phyloP scores from a whole-genome alignment of 257 asterid genomes.

The Solanum dulcamara region DNA sequence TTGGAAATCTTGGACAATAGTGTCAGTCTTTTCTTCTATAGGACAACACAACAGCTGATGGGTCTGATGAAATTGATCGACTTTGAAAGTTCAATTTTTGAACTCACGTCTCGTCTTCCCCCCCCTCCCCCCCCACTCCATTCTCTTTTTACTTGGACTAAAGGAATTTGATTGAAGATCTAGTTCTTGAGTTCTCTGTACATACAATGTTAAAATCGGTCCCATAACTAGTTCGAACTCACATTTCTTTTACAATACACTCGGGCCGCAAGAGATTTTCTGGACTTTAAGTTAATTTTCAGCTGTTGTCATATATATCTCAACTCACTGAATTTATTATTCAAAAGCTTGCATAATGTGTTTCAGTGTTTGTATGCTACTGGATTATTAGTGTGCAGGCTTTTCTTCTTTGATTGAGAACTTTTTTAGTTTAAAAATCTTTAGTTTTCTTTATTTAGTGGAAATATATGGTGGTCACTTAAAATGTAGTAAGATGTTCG shows the following conservation, averaged over 20 bases:
- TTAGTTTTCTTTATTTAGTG: neutral
- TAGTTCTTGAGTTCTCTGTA: conserved; percentile 11
- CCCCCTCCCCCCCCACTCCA: neutral
- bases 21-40: neutral
- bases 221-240: neutral
- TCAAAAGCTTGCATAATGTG: neutral
- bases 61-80: neutral
- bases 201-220: conserved; percentile 6
- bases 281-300: neutral
- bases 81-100: neutral
- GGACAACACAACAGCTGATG: neutral
- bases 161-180: neutral
- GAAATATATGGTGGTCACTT: neutral
- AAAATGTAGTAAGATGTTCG: neutral
- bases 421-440: neutral
- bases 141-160: conserved; percentile 4
- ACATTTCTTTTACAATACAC: neutral
- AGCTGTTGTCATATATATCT: neutral
- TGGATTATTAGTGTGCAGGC: neutral
- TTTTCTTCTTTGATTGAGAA: neutral
- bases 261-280: neutral
- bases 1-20: conserved; percentile 27
- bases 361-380: neutral
- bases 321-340: neutral
- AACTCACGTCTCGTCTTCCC: neutral